Conservation (phyloP, 441 rosid genomes). For the Euphorbia schlechtendalii region DNA sequence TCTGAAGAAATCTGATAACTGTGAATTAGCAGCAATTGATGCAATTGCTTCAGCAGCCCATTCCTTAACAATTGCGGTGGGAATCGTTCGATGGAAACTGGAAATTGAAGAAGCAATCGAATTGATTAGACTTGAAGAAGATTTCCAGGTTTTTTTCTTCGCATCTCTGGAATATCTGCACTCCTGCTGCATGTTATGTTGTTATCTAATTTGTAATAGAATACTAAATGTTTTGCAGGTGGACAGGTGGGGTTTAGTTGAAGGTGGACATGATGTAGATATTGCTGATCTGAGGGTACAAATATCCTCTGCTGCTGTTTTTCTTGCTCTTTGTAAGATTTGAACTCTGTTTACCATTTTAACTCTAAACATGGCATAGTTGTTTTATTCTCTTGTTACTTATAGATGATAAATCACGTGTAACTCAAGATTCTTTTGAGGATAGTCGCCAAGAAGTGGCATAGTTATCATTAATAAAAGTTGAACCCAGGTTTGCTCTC, state of each 20-base stretch:
- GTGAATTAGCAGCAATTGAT: slow-evolving; percentile 87
- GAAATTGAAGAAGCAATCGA: slow-evolving; percentile 84
- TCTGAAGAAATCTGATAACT: slow-evolving; percentile 57
- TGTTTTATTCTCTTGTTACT: slow-evolving; percentile 4
- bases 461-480: not conserved
- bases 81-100: slow-evolving; percentile 61
- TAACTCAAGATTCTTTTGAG: slow-evolving; percentile 6
- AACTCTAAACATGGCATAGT: slow-evolving; percentile 3
- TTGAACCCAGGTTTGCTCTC: not conserved
- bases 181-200: not conserved
- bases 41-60: slow-evolving; percentile 88
- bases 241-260: slow-evolving; percentile 92
- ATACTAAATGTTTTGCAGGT: slow-evolving; percentile 42
- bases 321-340: slow-evolving; percentile 71
- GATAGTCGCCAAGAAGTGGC: not conserved
- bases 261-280: slow-evolving; percentile 96
- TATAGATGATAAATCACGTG: slow-evolving; percentile 21
- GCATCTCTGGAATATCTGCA: not conserved
- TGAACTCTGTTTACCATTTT: slow-evolving; percentile 18
- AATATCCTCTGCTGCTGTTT: slow-evolving; percentile 76
- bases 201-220: slow-evolving; percentile 3
- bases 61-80: slow-evolving; percentile 68
- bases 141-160: slow-evolving; percentile 55
- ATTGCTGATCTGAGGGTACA: slow-evolving; percentile 94
- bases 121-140: slow-evolving; percentile 93